A percentile compares a stretch with the other conserved stretches of the same genome.
Conservation (phyloP, 192 early-diverging fungal species). For the Gaertneriomyces sp. region DNA sequence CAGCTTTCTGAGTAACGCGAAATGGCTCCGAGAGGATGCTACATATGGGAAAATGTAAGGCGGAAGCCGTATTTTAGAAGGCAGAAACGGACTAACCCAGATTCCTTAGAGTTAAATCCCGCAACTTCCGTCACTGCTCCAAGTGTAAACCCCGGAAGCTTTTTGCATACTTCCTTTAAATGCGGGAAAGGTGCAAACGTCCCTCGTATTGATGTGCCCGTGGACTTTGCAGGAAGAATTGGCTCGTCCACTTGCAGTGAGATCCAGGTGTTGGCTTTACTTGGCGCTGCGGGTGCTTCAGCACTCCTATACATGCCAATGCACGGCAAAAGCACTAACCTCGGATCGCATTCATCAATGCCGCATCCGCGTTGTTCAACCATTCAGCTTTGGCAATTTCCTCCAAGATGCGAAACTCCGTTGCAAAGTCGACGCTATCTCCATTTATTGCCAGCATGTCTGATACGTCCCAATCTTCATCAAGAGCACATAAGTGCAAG, state of each 20-base stretch:
- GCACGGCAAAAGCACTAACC: neutral
- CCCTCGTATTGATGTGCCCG: neutral
- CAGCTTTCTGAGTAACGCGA: too few species aligned
- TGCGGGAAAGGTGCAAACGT: slow-evolving; percentile 10
- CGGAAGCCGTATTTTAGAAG: too few species aligned
- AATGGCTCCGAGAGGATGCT: too few species aligned
- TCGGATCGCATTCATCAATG: neutral
- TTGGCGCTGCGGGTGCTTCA: neutral
- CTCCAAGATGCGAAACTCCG: neutral
- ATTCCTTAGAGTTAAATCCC: too few species aligned
- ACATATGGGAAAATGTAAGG: too few species aligned
- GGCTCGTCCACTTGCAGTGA: slow-evolving; percentile 7
- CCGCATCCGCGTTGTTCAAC: neutral
- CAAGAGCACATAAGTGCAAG: neutral
- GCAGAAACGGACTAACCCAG: too few species aligned
- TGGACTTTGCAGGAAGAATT: slow-evolving; percentile 7
- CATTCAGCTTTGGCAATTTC: neutral
- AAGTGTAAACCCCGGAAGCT: neutral
- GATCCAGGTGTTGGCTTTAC: neutral
- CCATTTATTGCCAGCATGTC: neutral
- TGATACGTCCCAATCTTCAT: neutral
- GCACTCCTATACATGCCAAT: neutral
- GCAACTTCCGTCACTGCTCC: too few species aligned
- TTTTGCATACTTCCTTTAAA: slow-evolving; percentile 1
- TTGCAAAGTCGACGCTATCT: slow-evolving; percentile 1